Evolutionary conservation across 305 asterid species (phyloP), one percentile per base, ranked within the genome.

Genomic region (Fraxinus dipetala): DNA sequence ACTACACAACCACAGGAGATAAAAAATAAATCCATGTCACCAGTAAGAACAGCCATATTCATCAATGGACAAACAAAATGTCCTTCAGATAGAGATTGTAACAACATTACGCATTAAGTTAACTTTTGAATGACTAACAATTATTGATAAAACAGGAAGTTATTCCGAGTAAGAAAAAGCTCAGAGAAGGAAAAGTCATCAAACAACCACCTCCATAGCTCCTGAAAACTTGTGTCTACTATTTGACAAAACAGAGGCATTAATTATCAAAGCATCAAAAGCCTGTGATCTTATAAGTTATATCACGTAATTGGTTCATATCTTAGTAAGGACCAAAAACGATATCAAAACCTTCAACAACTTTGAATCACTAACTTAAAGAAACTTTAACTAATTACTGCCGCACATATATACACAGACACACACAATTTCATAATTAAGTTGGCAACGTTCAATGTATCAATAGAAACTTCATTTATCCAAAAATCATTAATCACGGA

Each of bases 1-100:
- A 95, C 99, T 93, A 82, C 18, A 78, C 77, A 69, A 77, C 76
- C 65, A 72, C 78, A 80, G 79, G 70, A 76, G 72, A 86, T 36
- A 76, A 78, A 32, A 78, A 80, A 80, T 16, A 56, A 40, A 65
- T 56, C 14, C 22, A 76, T 1, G 26, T 61, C 72, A 72, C 40
- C 40, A 83, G 67, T 70, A 48, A 59, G 61, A 34, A 59, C 6
- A 80, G 31, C 35, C 31, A 72, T 35, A 51, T 38, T 77, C n/a
- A 69, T 20, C 20, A 6, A 59, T 59, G 10, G 26, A 32, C 26
- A 51, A 75, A 34, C 36, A 76, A 72, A 74, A 59, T 18, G 69
- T 59, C 69, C 28, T 59, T 6, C 11, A 18, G 30, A 34, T 38
- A 75, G 69, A 84, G 22, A 82, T 79, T 63, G 76, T 24, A 69